A percentile compares a stretch with the other conserved stretches of the same genome.
Conservation (phyloP, 2,329 filamentous ascomycete genomes). For the Cytospora mali region DNA sequence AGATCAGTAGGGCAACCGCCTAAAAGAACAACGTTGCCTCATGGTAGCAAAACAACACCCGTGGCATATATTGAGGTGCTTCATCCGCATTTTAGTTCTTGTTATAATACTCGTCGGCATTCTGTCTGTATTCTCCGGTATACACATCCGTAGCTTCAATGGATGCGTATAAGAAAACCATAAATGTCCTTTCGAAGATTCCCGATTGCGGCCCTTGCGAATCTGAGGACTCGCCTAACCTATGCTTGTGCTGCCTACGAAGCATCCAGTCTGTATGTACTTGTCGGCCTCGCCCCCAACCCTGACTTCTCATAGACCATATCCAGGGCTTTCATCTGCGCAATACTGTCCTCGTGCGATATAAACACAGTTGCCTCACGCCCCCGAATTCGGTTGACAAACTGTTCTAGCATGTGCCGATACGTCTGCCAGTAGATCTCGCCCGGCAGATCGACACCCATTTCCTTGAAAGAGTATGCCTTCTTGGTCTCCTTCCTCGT, state of each 20-base stretch:
- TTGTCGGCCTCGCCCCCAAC: constrained; percentile 30
- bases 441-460: constrained; percentile 36
- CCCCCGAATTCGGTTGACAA: constrained; percentile 49
- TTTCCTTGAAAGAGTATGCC: constrained; percentile 41
- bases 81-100: no score
- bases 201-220: no score
- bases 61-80: no score
- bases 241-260: not conserved
- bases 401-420: constrained; percentile 51
- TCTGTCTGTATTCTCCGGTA: no score
- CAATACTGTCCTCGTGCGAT: constrained; percentile 44
- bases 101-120: no score
- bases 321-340: constrained; percentile 50
- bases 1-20: no score
- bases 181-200: no score
- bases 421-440: constrained; percentile 48
- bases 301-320: constrained; percentile 46
- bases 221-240: not conserved
- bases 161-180: no score
- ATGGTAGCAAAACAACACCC: no score
- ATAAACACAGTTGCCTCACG: constrained; percentile 45
- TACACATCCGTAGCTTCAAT: not conserved
- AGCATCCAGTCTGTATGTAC: constrained; percentile 5
- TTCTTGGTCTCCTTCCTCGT: constrained; percentile 35
- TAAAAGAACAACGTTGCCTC: no score